Evolutionary conservation across 139 green algal genomes (phyloP), one percentile per base, ranked within the genome.

Genomic region (Pseudopediastrum boryanum): DNA sequence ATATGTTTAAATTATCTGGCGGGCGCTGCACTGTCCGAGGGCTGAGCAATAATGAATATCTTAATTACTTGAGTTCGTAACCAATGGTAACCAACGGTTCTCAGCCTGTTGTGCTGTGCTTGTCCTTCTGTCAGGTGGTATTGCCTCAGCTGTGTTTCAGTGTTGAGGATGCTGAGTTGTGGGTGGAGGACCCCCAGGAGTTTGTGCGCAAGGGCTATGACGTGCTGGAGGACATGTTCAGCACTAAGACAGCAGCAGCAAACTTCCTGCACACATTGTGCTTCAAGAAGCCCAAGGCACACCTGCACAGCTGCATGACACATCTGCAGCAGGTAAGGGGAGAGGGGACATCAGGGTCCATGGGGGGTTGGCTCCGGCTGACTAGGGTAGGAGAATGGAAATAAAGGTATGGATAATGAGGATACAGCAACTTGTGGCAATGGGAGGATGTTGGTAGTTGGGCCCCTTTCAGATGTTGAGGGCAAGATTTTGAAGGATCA

Each of bases 191-290:
- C 90, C 96, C 96, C 7, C 90, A 98, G 51, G 96, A 99, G 86
- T 99, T 98, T 85, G 93, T 99, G 9, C 79, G 96, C 56, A 98
- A 98, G 92, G 93, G 94, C 0, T 96, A 97, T 81, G 96, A 99
- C 89, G 94, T 99, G 77, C 89, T 99, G 63, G 95, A 99, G 83
- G 96, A 99, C 79, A 96, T 99, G 83, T 97, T 97, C 86, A 92
- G 84, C 48, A 83, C 92, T 33, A 94, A 97, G 71, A 96, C 92
- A 9, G 92, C 94, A 0, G 96, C 94, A 31, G 89, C 96, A 59
- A 97, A 96, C 82, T 95, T 98, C 59, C 65, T 97, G 38, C 79
- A 89, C 52, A 93, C 97, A 77, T 74, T 97, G 51, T 94, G 89
- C 72, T 79, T 82, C 35, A 89, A 88, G 51, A 85, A 87, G 46